These are phyloP conservation scores for Pseudoneurospora amorphoporcata DNA, from an alignment of 495 filamentous ascomycete genomes.

Conservation along the genomic window DNA sequence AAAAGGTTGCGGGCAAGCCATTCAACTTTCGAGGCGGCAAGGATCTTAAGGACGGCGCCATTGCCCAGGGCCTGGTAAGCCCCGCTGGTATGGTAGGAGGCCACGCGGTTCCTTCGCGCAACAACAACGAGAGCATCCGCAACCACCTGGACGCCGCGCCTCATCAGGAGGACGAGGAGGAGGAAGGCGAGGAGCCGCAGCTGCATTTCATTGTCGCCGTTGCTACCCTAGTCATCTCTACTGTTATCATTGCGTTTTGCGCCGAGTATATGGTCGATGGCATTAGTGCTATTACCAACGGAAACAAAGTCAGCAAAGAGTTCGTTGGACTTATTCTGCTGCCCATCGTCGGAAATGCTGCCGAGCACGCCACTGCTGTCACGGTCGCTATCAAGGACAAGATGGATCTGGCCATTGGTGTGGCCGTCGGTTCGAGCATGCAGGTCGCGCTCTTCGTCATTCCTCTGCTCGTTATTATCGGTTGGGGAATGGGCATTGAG, in stretches of 20 bases:
- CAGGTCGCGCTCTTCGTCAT: constrained; percentile 76
- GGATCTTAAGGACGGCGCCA: constrained; percentile 42
- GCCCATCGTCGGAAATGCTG: constrained; percentile 84
- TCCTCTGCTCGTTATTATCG: constrained; percentile 66
- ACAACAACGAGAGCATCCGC: constrained; percentile 23
- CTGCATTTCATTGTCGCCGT: constrained; percentile 60
- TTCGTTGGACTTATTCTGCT: constrained; percentile 79
- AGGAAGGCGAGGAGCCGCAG: constrained; percentile 58
- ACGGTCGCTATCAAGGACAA: constrained; percentile 84
- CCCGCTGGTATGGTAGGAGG: constrained; percentile 43
- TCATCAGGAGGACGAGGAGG: constrained; percentile 29
- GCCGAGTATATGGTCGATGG: constrained; percentile 82
- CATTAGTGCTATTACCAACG: constrained; percentile 58
- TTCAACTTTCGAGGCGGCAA: constrained; percentile 24
- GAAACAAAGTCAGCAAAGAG: constrained; percentile 50
- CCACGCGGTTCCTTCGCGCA: constrained; percentile 26
- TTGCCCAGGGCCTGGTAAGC: constrained; percentile 48
- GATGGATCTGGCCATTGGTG: constrained; percentile 80
- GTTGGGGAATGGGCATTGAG: constrained; percentile 64
- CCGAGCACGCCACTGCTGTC: constrained; percentile 79
- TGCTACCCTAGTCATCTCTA: constrained; percentile 57
- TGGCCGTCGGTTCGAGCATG: constrained; percentile 77
- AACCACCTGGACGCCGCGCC: constrained; percentile 8
- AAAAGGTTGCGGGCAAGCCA: constrained; percentile 49
- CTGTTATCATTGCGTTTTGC: constrained; percentile 74